phyloP scores from a whole-genome alignment of 768 basidiomycete genomes.

The Tylopilus felleus region DNA sequence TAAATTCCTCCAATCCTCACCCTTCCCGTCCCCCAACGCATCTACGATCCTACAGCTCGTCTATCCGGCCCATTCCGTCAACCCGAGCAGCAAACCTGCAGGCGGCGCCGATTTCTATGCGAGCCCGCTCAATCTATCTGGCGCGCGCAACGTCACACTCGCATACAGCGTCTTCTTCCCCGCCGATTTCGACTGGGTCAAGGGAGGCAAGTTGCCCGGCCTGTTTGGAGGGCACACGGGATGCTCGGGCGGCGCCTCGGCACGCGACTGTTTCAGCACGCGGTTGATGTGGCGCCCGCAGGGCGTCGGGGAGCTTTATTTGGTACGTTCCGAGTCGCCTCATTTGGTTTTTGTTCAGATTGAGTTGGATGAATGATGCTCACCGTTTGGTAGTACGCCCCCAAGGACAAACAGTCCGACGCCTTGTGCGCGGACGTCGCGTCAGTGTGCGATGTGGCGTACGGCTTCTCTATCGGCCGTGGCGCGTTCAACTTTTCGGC shows the following conservation, averaged over 20 bases:
- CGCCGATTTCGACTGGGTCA: slow-evolving; percentile 67
- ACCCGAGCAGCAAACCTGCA: slow-evolving; percentile 57
- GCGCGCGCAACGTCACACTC: slow-evolving; percentile 53
- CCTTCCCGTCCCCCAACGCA: slow-evolving; percentile 13
- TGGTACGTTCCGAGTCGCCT: slow-evolving; percentile 43
- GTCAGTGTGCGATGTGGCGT: slow-evolving; percentile 61
- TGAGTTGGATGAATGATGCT: neutral
- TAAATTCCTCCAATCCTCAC: slow-evolving; percentile 10
- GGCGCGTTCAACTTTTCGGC: slow-evolving; percentile 60
- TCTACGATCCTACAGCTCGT: slow-evolving; percentile 55
- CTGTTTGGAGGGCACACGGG: slow-evolving; percentile 63
- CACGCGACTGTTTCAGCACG: slow-evolving; percentile 75
- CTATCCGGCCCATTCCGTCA: slow-evolving; percentile 67
- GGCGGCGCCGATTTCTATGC: slow-evolving; percentile 77
- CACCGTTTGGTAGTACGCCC: slow-evolving; percentile 55
- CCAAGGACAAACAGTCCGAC: slow-evolving; percentile 63
- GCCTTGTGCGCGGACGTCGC: slow-evolving; percentile 54
- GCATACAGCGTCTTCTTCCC: slow-evolving; percentile 80
- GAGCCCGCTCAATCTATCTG: slow-evolving; percentile 40
- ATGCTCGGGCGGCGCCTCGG: slow-evolving; percentile 75
- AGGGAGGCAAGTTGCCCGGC: slow-evolving; percentile 83
- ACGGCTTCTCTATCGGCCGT: slow-evolving; percentile 74
- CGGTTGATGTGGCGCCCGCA: slow-evolving; percentile 75
- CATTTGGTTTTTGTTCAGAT: neutral
- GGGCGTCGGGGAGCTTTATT: slow-evolving; percentile 73